Base-by-base conservation (phyloP, 257 asterid species). In the Forsythia suspensa region DNA sequence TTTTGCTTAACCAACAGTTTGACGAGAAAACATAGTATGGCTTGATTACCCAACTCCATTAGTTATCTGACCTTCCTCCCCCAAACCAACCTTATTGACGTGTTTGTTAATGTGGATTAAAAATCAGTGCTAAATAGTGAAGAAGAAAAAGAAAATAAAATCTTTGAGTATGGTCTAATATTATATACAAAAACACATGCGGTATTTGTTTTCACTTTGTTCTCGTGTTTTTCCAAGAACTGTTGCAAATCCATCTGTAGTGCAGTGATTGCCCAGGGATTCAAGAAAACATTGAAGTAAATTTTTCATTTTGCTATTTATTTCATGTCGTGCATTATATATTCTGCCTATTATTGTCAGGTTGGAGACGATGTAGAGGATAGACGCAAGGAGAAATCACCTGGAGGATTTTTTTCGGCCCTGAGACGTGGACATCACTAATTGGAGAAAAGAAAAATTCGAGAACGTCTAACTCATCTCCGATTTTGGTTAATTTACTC, bases 321-420 rank as follows among this genome's bases (percentile, higher is more conserved):
- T 59, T 16, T 21, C 68, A 20, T 29, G 8, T 21, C 41, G 34
- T 15, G 69, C 29, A 15, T 38, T 9, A 20, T 24, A n/a, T 43
- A 43, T 43, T 43, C 40, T 48, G 18, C 38, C 44, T 36, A 13
- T 55, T 1, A 21, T 61, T 37, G n/a, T 73, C 85, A 87, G 91
- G 87, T 87, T 48, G 85, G 80, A 67, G 77, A 70, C 70, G 89
- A 81, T 59, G 85, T 75, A 36, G 82, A 79, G 44, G 87, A 85
- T 59, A 85, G 84, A 1, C 85, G 81, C 76, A 85, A 85, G 81
- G 89, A 84, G 74, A 87, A 85, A 82, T 55, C 84, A 80, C 16
- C 84, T 8, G 87, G 91, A 77, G 89, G 91, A 71, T 85, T 87
- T 48, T 85, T 85, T 71, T 85, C 91, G 11, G 63, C 88, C 38